phyloP scores from a whole-genome alignment of 129 eudicot species.

The Saussurea involucrata region DNA sequence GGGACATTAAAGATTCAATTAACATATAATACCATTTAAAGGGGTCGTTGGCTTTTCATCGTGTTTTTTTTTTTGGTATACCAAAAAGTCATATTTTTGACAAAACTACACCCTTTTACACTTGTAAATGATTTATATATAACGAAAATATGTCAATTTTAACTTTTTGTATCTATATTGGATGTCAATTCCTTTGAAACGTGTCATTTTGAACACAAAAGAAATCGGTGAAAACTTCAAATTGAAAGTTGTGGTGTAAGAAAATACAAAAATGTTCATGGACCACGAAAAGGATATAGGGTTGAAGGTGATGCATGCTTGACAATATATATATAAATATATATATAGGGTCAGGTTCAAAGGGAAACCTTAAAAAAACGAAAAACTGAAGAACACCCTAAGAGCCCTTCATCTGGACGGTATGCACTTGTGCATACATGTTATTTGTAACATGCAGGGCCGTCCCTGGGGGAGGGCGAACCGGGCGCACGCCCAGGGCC shows the following conservation, averaged over 20 bases:
- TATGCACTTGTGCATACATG: too few relatives aligned
- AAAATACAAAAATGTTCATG: neutral
- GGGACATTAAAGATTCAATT: too few relatives aligned
- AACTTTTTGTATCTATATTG: neutral
- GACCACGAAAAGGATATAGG: neutral
- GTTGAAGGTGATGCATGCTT: neutral
- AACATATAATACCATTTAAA: neutral
- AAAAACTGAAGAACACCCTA: too few relatives aligned
- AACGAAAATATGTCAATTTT: neutral
- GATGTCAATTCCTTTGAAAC: neutral
- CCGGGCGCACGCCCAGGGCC: too few relatives aligned
- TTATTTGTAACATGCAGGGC: too few relatives aligned
- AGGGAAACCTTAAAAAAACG: too few relatives aligned
- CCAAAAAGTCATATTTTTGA: neutral
- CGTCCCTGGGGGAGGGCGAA: too few relatives aligned
- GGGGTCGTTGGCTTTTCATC: neutral
- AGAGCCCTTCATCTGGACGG: too few relatives aligned
- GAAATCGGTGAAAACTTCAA: neutral
- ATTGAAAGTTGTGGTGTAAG: neutral
- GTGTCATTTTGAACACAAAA: neutral
- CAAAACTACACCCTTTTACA: neutral
- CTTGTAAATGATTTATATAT: neutral
- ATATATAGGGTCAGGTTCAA: too few relatives aligned
- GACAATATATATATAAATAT: too few relatives aligned
- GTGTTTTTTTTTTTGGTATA: neutral